Evolutionary conservation across 2,329 filamentous ascomycete species (phyloP).

Genomic region (Penicillium sp.): DNA sequence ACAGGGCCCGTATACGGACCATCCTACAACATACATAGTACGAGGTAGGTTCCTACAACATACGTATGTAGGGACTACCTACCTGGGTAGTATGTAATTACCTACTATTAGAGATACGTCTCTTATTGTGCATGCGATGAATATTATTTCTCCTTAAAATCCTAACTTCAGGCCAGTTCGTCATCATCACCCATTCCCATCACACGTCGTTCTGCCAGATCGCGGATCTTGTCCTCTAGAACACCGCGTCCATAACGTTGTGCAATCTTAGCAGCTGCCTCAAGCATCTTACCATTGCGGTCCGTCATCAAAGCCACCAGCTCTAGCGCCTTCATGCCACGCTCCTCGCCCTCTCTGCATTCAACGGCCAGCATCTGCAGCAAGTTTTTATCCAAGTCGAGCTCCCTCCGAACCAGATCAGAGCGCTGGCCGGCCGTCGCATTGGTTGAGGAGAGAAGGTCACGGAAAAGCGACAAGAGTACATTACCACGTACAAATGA

Average conservation of each 20-base stretch:
- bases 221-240: conserved; percentile 85
- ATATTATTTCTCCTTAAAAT: not conserved
- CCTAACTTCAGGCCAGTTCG: conserved; percentile 37
- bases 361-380: conserved; percentile 85
- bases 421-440: conserved; percentile 64
- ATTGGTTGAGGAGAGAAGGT: conserved; percentile 68
- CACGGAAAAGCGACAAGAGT: conserved; percentile 70
- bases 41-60: no score
- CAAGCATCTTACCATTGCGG: conserved; percentile 80
- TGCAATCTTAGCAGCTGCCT: conserved; percentile 86
- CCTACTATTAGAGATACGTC: no score
- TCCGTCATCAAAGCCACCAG: conserved; percentile 84
- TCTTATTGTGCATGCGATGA: no score
- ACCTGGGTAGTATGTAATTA: no score
- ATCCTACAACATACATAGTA: no score
- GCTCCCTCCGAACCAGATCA: conserved; percentile 68
- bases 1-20: not conserved
- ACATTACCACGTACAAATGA: conserved; percentile 73
- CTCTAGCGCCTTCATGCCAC: conserved; percentile 92
- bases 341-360: conserved; percentile 88
- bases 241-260: conserved; percentile 77
- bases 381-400: conserved; percentile 86
- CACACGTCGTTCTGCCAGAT: conserved; percentile 71
- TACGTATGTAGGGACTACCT: no score
- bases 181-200: conserved; percentile 59